Conservation (phyloP, 768 basidiomycete genomes). For the Mycena sanguinolenta region DNA sequence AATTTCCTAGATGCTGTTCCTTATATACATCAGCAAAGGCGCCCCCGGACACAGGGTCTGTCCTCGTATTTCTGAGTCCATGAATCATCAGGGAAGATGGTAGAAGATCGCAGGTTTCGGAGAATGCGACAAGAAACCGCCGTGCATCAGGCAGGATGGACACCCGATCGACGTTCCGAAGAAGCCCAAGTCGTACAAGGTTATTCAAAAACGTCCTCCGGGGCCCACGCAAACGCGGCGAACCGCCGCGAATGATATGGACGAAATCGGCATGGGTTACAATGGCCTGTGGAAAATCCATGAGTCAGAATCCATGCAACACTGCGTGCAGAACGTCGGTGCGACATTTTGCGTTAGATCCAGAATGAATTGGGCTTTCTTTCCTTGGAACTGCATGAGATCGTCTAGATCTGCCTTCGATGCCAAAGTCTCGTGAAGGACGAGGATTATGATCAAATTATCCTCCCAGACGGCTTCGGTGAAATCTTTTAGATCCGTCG, state of each 20-base stretch:
- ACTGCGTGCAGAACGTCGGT: not conserved
- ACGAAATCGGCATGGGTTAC: slow-evolving; percentile 11
- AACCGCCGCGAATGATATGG: slow-evolving; percentile 5
- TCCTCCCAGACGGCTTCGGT: slow-evolving; percentile 24
- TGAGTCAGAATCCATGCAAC: slow-evolving; percentile 1
- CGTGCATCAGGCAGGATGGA: slow-evolving; percentile 13
- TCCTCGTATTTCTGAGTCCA: not conserved
- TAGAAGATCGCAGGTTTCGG: slow-evolving; percentile 11
- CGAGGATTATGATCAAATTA: slow-evolving; percentile 22
- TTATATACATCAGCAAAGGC: slow-evolving; percentile 15
- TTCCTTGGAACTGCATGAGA: slow-evolving; percentile 18
- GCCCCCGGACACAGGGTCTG: slow-evolving; percentile 5
- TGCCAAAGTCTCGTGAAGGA: slow-evolving; percentile 21
- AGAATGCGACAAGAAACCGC: slow-evolving; percentile 17
- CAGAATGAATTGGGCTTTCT: slow-evolving; percentile 23
- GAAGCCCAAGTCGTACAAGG: too few species aligned
- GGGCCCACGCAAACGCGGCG: slow-evolving; percentile 22
- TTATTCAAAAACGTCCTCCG: slow-evolving; percentile 9
- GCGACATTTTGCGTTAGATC: slow-evolving; percentile 27
- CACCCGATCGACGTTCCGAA: slow-evolving; percentile 13
- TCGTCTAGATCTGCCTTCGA: slow-evolving; percentile 18
- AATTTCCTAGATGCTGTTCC: not conserved
- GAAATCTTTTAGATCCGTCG: slow-evolving; percentile 5
- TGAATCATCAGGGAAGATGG: slow-evolving; percentile 19
- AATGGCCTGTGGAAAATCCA: slow-evolving; percentile 2